Percentiles rank a stretch among this genome's conserved stretches.
Conservation (phyloP, 2,329 filamentous ascomycete species). For the Neurospora crassa region DNA sequence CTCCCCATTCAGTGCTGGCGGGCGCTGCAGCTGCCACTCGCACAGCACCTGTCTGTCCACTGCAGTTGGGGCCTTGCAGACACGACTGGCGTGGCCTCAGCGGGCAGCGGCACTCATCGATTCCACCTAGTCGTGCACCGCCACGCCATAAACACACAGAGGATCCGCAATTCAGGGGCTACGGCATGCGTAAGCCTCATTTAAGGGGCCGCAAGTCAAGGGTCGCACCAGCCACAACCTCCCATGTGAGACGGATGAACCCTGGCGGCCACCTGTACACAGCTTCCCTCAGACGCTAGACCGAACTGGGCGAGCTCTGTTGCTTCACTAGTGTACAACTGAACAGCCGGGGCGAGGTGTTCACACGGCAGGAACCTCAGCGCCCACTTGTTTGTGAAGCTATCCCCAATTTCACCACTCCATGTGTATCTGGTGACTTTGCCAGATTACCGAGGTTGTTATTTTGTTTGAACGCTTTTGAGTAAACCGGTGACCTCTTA, state of each 20-base stretch:
- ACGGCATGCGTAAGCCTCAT: neutral
- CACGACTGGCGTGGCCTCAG: neutral
- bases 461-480: neutral
- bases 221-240: slow-evolving; percentile 9
- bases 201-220: neutral
- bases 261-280: slow-evolving; percentile 2
- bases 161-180: neutral
- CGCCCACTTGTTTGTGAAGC: neutral
- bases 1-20: neutral
- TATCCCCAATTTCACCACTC: neutral
- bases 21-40: neutral
- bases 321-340: slow-evolving; percentile 2
- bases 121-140: neutral
- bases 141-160: neutral
- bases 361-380: slow-evolving; percentile 6
- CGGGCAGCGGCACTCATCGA: neutral
- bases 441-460: neutral
- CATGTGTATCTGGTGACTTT: neutral
- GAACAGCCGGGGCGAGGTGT: slow-evolving; percentile 13
- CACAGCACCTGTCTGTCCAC: neutral
- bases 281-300: slow-evolving; percentile 12
- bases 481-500: neutral
- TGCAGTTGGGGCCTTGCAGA: neutral
- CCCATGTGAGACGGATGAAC: neutral
- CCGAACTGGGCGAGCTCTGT: slow-evolving; percentile 14